Conservation (phyloP, 2,329 filamentous ascomycete species). For the Clonostachys rosea region DNA sequence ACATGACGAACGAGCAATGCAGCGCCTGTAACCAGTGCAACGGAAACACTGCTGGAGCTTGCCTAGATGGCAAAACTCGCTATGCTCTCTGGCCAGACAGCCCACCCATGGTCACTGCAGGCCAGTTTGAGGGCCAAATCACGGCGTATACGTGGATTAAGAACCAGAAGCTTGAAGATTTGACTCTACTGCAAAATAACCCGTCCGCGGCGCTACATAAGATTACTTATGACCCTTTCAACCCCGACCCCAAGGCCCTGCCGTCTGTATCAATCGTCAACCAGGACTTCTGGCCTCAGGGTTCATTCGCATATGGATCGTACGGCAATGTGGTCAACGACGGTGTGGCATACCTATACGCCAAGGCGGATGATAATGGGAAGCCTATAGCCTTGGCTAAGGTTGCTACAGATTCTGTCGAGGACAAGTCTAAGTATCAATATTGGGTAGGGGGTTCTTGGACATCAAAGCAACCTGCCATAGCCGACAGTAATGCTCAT, state of each 20-base stretch:
- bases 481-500: slow-evolving; percentile 4
- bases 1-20: too few relatives aligned
- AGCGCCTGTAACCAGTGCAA: neutral
- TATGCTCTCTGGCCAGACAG: slow-evolving; percentile 9
- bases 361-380: slow-evolving; percentile 4
- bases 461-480: slow-evolving; percentile 6
- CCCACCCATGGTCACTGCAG: slow-evolving; percentile 7
- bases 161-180: slow-evolving; percentile 3
- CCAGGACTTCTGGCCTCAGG: slow-evolving; percentile 5
- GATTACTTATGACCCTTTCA: slow-evolving; percentile 7
- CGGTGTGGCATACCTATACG: slow-evolving; percentile 10
- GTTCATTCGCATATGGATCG: slow-evolving; percentile 7
- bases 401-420: slow-evolving; percentile 7
- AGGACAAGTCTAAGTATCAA: slow-evolving; percentile 10
- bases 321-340: slow-evolving; percentile 10
- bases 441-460: slow-evolving; percentile 9
- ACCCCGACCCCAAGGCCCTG: slow-evolving; percentile 3
- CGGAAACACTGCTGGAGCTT: slow-evolving; percentile 7
- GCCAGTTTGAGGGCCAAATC: slow-evolving; percentile 2
- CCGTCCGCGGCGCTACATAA: slow-evolving; percentile 6
- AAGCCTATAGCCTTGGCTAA: slow-evolving; percentile 8
- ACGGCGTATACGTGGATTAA: slow-evolving; percentile 8
- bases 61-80: slow-evolving; percentile 4
- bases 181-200: too few relatives aligned
- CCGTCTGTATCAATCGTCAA: slow-evolving; percentile 5